Base-by-base conservation (phyloP, 257 asterid genomes). In the Linderniella brevidens region DNA sequence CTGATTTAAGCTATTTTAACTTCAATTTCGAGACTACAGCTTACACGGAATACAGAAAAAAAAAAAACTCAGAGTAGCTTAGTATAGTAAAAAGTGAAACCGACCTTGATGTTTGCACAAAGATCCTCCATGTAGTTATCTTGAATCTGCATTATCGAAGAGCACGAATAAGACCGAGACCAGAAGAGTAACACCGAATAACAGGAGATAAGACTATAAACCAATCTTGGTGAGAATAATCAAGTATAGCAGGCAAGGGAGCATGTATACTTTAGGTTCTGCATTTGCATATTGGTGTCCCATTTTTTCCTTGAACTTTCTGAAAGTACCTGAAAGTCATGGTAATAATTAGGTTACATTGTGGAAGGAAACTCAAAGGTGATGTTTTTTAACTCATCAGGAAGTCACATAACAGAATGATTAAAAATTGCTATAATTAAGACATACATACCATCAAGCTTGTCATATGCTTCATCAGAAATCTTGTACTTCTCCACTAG, bases 401-500 rank as follows among this genome's bases (percentile, higher is more conserved):
- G 32, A 25, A 2, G 32, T 25, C 6, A n/a, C n/a, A n/a, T n/a
- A n/a, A n/a, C n/a, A n/a, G n/a, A n/a, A n/a, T n/a, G n/a, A n/a
- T n/a, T n/a, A n/a, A n/a, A n/a, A n/a, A n/a, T n/a, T n/a, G n/a
- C n/a, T n/a, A n/a, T n/a, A n/a, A n/a, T n/a, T 25, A 25, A 25
- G 32, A 25, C 32, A 25, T 70, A 25, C 32, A 25, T 70, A 88
- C 98, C 93, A 41, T 77, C 94, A 54, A 60, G 92, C 70, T 80
- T 88, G 49, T 32, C 77, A 68, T 72, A 88, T 45, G 94, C 93
- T 66, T 88, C 98, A 13, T 88, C 95, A 40, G 98, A 84, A 54
- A 88, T 88, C 37, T 75, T 88, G 68, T 78, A 88, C 69, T 84
- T 88, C 72, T 88, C 98, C 59, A 84, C 98, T 35, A 80, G 88